Evolutionary conservation across 1,284 basidiomycete genomes (phyloP).

Genomic region (Puccinia coronata): DNA sequence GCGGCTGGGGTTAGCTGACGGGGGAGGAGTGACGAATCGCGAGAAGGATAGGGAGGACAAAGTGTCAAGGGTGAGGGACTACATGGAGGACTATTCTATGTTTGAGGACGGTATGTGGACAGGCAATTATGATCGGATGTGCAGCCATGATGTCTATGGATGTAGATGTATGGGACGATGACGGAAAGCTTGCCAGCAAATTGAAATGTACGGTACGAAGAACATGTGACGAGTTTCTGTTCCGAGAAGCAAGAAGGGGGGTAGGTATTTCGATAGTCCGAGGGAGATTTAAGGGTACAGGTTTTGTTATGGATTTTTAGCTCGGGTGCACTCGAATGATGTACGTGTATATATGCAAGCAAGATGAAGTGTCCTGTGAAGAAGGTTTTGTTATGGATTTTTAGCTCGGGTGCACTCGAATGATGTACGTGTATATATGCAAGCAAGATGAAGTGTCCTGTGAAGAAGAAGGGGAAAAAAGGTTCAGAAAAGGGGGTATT

Average conservation of each 20-base stretch:
- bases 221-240: no score
- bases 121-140: neutral
- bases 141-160: slow-evolving; percentile 9
- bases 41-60: no score
- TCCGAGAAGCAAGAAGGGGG: neutral
- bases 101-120: neutral
- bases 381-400: neutral
- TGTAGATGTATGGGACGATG: neutral
- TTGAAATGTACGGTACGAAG: neutral
- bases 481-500: neutral
- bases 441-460: neutral
- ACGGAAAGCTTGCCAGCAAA: neutral
- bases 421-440: neutral
- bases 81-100: no score
- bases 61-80: neutral
- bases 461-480: neutral
- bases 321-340: neutral
- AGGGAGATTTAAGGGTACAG: neutral
- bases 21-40: no score
- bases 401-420: neutral
- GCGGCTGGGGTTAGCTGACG: no score
- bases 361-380: neutral
- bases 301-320: neutral
- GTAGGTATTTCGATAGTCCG: neutral
- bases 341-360: neutral